Percentiles rank a stretch among this genome's conserved stretches.
These are phyloP conservation scores for Tetracladium setigerum DNA, from an alignment of 495 filamentous ascomycete genomes.

Conservation along the genomic window DNA sequence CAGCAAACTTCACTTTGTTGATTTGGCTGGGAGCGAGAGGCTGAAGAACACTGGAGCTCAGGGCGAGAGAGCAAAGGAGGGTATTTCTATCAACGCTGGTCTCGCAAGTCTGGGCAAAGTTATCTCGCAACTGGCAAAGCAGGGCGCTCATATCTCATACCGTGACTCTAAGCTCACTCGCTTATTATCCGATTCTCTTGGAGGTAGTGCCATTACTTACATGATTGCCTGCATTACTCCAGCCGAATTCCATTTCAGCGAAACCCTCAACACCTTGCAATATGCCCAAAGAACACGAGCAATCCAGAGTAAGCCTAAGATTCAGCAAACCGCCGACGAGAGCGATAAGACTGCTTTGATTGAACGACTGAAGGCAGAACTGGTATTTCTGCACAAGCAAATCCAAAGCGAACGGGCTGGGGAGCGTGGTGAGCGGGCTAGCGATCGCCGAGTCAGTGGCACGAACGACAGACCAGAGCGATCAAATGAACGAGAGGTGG, in stretches of 20 bases:
- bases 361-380: slow-evolving; percentile 88
- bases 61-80: slow-evolving; percentile 90
- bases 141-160: slow-evolving; percentile 92
- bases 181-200: slow-evolving; percentile 94
- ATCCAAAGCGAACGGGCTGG: slow-evolving; percentile 64
- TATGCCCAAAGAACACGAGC: slow-evolving; percentile 94
- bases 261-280: slow-evolving; percentile 94
- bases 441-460: slow-evolving; percentile 45
- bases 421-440: slow-evolving; percentile 35
- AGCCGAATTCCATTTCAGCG: slow-evolving; percentile 93
- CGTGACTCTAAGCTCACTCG: slow-evolving; percentile 95
- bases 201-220: slow-evolving; percentile 96
- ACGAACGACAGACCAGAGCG: slow-evolving; percentile 71
- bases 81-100: slow-evolving; percentile 97
- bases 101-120: slow-evolving; percentile 95
- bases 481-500: slow-evolving; percentile 75
- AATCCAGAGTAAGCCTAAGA: slow-evolving; percentile 95
- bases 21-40: slow-evolving; percentile 94
- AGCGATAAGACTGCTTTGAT: slow-evolving; percentile 92
- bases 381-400: slow-evolving; percentile 90
- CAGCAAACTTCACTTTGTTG: slow-evolving; percentile 98
- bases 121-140: slow-evolving; percentile 90
- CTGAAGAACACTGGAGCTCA: slow-evolving; percentile 96
- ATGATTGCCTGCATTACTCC: slow-evolving; percentile 99
- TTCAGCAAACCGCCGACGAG: slow-evolving; percentile 86